phyloP scores from a whole-genome alignment of 306 rosid genomes.

The Dalbergia cultrata region DNA sequence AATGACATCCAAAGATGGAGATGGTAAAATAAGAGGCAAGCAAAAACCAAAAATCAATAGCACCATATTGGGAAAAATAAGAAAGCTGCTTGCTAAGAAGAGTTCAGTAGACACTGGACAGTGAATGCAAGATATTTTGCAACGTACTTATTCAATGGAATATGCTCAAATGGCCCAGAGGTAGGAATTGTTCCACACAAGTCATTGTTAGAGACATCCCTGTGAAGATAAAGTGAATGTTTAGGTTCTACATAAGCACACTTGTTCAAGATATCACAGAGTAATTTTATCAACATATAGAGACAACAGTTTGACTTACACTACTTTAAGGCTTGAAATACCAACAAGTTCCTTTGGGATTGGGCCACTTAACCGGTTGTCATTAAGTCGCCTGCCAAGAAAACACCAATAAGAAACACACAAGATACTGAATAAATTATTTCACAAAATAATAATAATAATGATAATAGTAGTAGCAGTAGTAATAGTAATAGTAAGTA shows the following conservation, averaged over 20 bases:
- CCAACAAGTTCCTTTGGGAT: constrained; percentile 78
- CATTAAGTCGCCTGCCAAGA: constrained; percentile 82
- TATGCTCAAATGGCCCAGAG: constrained; percentile 90
- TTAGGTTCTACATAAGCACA: constrained; percentile 20
- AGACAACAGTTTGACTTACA: constrained; percentile 65
- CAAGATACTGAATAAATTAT: constrained; percentile 31
- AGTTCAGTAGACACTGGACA: neutral
- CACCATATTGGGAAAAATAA: constrained; percentile 10
- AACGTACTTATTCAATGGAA: constrained; percentile 83
- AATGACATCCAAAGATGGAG: neutral
- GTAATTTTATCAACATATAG: constrained; percentile 14
- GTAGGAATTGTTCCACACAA: constrained; percentile 94
- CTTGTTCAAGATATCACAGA: neutral
- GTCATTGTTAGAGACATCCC: constrained; percentile 92
- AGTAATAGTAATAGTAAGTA: too few species aligned
- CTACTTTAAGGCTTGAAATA: constrained; percentile 90
- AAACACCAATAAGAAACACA: constrained; percentile 37
- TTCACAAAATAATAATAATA: neutral
- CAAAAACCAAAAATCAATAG: constrained; percentile 13
- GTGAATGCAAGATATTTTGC: constrained; percentile 24
- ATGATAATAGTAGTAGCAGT: too few species aligned
- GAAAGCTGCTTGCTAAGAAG: neutral
- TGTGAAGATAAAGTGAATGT: constrained; percentile 50
- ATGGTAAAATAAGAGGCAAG: neutral
- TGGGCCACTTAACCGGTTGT: constrained; percentile 80